These are phyloP conservation scores for Crithidia expoeki DNA, from an alignment of 208 protist species.

Conservation along the genomic window DNA sequence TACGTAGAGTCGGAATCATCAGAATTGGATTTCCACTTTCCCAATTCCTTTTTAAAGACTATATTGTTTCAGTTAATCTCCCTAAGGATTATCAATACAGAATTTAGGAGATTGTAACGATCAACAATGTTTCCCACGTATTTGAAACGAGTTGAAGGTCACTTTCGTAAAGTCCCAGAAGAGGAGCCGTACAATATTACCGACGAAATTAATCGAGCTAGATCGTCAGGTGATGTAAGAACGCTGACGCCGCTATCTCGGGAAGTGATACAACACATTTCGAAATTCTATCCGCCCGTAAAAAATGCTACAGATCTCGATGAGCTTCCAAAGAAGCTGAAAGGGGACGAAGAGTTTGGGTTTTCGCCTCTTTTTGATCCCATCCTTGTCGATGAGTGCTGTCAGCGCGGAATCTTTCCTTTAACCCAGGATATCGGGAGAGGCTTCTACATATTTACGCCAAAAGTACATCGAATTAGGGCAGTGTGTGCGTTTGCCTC, in stretches of 20 bases:
- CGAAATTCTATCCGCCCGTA: conserved; percentile 37
- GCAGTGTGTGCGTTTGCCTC: conserved; percentile 43
- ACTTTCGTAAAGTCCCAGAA: conserved; percentile 7
- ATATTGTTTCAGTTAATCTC: too few species aligned
- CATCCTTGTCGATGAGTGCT: conserved; percentile 68
- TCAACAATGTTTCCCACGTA: conserved; percentile 26
- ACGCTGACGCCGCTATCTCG: conserved; percentile 32
- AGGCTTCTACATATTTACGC: conserved; percentile 56
- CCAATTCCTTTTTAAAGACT: too few species aligned
- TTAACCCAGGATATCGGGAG: conserved; percentile 37
- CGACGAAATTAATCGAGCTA: conserved; percentile 39
- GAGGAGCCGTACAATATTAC: conserved; percentile 28
- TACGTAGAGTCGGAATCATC: too few species aligned
- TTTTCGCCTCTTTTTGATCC: conserved; percentile 77
- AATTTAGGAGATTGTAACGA: too few species aligned
- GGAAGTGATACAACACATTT: conserved; percentile 35
- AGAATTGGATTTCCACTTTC: too few species aligned
- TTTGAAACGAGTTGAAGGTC: conserved; percentile 12
- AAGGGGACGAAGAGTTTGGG: conserved; percentile 49
- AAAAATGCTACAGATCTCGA: conserved; percentile 48
- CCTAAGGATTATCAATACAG: too few species aligned
- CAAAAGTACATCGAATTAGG: conserved; percentile 71
- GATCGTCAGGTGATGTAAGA: conserved; percentile 27
- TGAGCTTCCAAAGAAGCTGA: conserved; percentile 34
- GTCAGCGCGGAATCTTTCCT: conserved; percentile 79